Evolutionary conservation across 2,329 filamentous ascomycete species (phyloP).

Genomic region (Monilinia polystroma): DNA sequence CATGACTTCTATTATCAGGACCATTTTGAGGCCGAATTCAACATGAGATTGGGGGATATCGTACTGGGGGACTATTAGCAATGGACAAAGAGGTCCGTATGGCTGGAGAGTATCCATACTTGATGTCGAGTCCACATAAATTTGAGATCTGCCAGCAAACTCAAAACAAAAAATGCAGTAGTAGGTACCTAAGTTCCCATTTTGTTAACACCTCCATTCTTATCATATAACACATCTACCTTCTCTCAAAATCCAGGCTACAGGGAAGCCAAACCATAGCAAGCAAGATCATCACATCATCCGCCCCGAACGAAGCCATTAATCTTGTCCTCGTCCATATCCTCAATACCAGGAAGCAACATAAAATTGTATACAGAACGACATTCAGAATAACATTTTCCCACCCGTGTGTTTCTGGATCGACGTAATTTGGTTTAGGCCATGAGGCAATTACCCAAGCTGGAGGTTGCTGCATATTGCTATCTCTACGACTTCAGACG

Average conservation of each 20-base stretch:
- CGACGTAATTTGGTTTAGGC: constrained; percentile 48
- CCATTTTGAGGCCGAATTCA: constrained; percentile 42
- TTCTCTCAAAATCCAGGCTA: background rate
- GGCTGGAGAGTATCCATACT: background rate
- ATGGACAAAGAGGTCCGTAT: background rate
- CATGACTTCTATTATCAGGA: constrained; percentile 43
- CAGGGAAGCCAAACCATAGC: constrained; percentile 40
- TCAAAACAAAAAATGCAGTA: constrained; percentile 43
- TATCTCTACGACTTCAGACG: background rate
- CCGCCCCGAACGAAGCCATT: constrained; percentile 47
- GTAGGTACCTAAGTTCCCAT: constrained; percentile 36
- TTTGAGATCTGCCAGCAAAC: constrained; percentile 40
- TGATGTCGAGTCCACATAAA: constrained; percentile 44
- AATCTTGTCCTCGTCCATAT: constrained; percentile 48
- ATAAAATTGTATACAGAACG: constrained; percentile 43
- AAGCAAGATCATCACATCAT: constrained; percentile 48
- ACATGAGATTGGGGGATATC: constrained; percentile 42
- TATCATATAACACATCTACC: background rate
- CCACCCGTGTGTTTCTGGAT: constrained; percentile 48
- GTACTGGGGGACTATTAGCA: constrained; percentile 36
- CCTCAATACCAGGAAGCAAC: constrained; percentile 46
- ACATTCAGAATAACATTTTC: constrained; percentile 46
- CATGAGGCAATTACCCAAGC: constrained; percentile 28
- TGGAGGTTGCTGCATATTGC: constrained; percentile 32
- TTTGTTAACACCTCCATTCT: constrained; percentile 1